Conservation (phyloP, 1,284 basidiomycete genomes). For the Cryptococcus amylolentus region DNA sequence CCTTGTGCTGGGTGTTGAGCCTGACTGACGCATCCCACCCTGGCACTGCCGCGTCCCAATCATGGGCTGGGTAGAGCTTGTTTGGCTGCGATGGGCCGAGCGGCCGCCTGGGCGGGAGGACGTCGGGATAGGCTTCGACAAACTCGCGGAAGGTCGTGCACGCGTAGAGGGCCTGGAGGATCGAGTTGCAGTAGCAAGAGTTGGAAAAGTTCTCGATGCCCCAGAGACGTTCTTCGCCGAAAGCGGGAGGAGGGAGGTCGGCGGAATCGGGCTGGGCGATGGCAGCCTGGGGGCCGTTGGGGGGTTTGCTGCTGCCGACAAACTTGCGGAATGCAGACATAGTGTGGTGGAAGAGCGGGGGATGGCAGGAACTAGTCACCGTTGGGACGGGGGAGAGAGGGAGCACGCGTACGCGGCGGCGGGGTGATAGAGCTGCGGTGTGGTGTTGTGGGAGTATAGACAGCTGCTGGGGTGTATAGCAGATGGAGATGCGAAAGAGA, state of each 20-base stretch:
- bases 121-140: constrained; percentile 58
- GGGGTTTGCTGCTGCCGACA: not conserved
- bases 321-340: constrained; percentile 1
- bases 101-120: constrained; percentile 38
- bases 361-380: not conserved
- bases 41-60: not conserved
- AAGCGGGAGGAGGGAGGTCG: not conserved
- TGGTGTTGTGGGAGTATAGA: too few relatives aligned
- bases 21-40: constrained; percentile 15
- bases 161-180: constrained; percentile 91
- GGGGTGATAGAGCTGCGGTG: too few relatives aligned
- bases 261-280: constrained; percentile 5
- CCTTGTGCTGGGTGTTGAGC: not conserved
- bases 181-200: constrained; percentile 94
- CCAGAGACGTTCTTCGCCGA: constrained; percentile 56
- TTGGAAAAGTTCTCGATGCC: constrained; percentile 90
- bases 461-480: not conserved
- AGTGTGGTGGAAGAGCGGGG: not conserved
- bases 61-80: constrained; percentile 8
- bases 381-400: too few relatives aligned
- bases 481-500: not conserved
- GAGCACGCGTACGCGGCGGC: too few relatives aligned
- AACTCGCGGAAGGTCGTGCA: constrained; percentile 76
- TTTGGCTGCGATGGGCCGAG: constrained; percentile 33
- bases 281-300: constrained; percentile 3